Percentiles rank a stretch among this genome's conserved stretches.
These are phyloP conservation scores for Spinellus fusiger DNA, from an alignment of 192 early-diverging fungal species.

Conservation along the genomic window DNA sequence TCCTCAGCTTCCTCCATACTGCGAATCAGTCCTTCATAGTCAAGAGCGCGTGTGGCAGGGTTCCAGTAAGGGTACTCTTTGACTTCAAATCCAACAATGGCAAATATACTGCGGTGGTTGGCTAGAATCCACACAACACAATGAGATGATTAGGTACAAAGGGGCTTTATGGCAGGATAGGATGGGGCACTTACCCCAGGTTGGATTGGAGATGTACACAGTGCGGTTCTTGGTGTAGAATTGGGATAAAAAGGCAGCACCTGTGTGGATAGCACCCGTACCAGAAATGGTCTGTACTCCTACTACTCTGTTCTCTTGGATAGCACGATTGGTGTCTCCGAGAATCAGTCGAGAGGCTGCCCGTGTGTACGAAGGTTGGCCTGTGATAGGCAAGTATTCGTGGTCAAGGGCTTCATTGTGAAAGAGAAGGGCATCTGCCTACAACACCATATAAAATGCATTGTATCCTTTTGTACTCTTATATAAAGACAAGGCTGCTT, in stretches of 20 bases:
- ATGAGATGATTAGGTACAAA: background rate
- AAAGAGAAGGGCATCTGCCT: slow-evolving; percentile 73
- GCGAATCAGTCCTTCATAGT: slow-evolving; percentile 71
- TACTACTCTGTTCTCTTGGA: slow-evolving; percentile 24
- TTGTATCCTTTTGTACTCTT: background rate
- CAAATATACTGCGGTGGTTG: slow-evolving; percentile 89
- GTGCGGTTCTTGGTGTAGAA: slow-evolving; percentile 59
- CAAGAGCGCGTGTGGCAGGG: slow-evolving; percentile 66
- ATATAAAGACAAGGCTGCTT: background rate
- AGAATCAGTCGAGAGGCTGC: slow-evolving; percentile 83
- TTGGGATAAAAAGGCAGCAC: slow-evolving; percentile 73
- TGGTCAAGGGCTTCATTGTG: slow-evolving; percentile 73
- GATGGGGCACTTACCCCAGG: slow-evolving; percentile 69
- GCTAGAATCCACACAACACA: slow-evolving; percentile 26
- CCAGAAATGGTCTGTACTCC: slow-evolving; percentile 92
- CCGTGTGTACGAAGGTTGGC: slow-evolving; percentile 68
- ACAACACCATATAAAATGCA: background rate
- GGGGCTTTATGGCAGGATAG: background rate
- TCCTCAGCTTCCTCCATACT: slow-evolving; percentile 63
- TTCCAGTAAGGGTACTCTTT: slow-evolving; percentile 91
- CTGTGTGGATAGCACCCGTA: slow-evolving; percentile 86
- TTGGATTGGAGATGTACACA: slow-evolving; percentile 90
- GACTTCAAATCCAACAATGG: slow-evolving; percentile 77
- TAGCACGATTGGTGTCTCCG: slow-evolving; percentile 56
- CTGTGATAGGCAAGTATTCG: slow-evolving; percentile 92